A percentile compares a stretch with the other conserved stretches of the same genome.
phyloP scores from a whole-genome alignment of 2,329 filamentous ascomycete genomes.

The Whalleya microplaca region DNA sequence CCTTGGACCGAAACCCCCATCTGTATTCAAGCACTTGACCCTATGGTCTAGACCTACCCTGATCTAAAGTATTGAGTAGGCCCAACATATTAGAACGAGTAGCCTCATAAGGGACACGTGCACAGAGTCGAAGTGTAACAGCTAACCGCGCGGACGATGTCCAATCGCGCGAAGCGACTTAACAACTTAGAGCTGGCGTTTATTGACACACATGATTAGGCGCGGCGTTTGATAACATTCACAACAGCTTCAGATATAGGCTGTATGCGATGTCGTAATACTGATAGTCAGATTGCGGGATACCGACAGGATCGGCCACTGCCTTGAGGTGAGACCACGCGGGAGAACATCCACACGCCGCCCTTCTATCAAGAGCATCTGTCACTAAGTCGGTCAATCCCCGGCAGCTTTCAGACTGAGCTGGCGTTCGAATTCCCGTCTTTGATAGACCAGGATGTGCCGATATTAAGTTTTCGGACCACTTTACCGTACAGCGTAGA shows the following conservation, averaged over 20 bases:
- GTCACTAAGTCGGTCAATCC: slow-evolving; percentile 19
- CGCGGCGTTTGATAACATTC: slow-evolving; percentile 27
- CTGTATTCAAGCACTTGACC: not conserved
- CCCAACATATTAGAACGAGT: not conserved
- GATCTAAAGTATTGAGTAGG: not conserved
- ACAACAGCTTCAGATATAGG: slow-evolving; percentile 27
- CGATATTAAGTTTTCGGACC: slow-evolving; percentile 35
- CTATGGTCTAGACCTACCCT: not conserved
- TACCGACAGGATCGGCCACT: slow-evolving; percentile 19
- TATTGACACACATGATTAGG: slow-evolving; percentile 28
- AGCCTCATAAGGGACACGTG: not conserved
- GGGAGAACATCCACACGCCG: slow-evolving; percentile 23
- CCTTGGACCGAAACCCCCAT: not conserved
- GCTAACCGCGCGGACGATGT: not conserved
- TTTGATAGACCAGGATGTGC: slow-evolving; percentile 23
- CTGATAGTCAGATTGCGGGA: slow-evolving; percentile 13
- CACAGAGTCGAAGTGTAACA: not conserved
- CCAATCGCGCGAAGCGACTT: slow-evolving; percentile 3
- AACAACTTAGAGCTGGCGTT: slow-evolving; percentile 16
- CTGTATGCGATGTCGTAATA: slow-evolving; percentile 29
- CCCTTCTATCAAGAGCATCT: slow-evolving; percentile 11
- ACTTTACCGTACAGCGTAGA: slow-evolving; percentile 29
- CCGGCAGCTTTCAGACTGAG: slow-evolving; percentile 13
- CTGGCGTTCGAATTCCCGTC: slow-evolving; percentile 26
- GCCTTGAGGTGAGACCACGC: slow-evolving; percentile 4